Evolutionary conservation across 1,139 yeast genomes (phyloP), one percentile per base, ranked within the genome.

Genomic region (Geotrichum bryndzae): DNA sequence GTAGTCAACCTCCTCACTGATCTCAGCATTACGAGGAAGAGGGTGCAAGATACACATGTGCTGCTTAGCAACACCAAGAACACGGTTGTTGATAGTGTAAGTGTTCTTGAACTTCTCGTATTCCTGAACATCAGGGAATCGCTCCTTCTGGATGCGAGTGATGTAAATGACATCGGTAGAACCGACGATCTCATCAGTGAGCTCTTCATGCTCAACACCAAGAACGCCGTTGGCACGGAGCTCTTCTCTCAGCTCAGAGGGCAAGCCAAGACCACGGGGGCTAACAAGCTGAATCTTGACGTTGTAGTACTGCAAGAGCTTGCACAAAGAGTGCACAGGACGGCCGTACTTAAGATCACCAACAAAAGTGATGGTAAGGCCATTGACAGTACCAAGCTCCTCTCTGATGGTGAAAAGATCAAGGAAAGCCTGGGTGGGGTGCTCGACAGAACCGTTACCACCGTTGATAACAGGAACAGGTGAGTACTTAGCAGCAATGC

Each of bases 31-130:
- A 78, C 99, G 89, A 75, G 99, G 99, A 72, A 95, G 84, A 76
- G 99, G 99, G 77, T 95, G 99, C 96, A 95, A 88, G 66, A 95
- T 88, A 77, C 97, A 91, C 99, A 94, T 94, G 79, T 94, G 97
- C 77, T 90, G 91, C 80, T 95, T 95, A 70, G 99, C 98, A 75
- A 88, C 85, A 58, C 91, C 83, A 74, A 95, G 83, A 67, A 94
- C 88, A 79, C 84, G 86, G 84, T 94, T 92, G 79, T 94, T 97
- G 67, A 95, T 96, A 73, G 90, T 83, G 77, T 91, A 95, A 38
- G 90, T 82, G 75, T 94, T 96, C 83, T 91, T 94, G 76, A 94
- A 84, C 73, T 94, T 83, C 75, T 88, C 87, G 79, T 90, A 95
- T 74, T 90, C 89, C 58, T 80, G 85, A 70, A 77, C 80, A 74